Evolutionary conservation across 495 filamentous ascomycete genomes (phyloP).

Genomic region (Xylaria intraflava): DNA sequence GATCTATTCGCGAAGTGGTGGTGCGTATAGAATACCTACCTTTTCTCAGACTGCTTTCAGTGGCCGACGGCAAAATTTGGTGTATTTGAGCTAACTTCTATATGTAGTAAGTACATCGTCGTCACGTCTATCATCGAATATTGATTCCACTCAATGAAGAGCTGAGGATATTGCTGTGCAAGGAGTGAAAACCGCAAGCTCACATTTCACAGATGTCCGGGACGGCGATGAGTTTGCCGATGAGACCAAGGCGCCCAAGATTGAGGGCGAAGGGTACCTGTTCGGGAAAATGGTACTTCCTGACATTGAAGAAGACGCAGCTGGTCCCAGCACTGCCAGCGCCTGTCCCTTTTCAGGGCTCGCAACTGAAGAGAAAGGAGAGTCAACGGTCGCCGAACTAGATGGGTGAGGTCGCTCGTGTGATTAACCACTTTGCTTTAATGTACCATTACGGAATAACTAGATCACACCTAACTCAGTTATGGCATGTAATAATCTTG

Average conservation of each 20-base stretch:
- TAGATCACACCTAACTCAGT: background rate
- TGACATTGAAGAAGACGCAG: conserved; percentile 21
- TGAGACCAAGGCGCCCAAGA: conserved; percentile 49
- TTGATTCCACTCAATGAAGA: background rate
- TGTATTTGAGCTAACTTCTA: background rate
- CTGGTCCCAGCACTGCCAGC: conserved; percentile 3
- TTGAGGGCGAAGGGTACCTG: conserved; percentile 56
- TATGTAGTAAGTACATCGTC: conserved; percentile 5
- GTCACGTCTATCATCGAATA: background rate
- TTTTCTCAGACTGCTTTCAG: background rate
- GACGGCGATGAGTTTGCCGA: conserved; percentile 66
- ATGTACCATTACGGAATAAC: background rate
- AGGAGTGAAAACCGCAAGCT: background rate
- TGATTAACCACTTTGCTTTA: background rate
- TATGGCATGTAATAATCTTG: background rate
- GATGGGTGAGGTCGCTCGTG: background rate
- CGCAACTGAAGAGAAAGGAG: background rate
- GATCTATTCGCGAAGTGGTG: conserved; percentile 72
- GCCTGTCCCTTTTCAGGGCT: conserved; percentile 21
- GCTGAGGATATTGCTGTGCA: background rate
- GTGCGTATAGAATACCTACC: background rate
- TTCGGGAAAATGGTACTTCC: conserved; percentile 39
- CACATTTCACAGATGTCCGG: conserved; percentile 38
- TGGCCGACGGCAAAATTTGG: no score
- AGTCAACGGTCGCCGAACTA: background rate